Evolutionary conservation across 208 protist genomes (phyloP).

Genomic region (Baffinella frigidus): DNA sequence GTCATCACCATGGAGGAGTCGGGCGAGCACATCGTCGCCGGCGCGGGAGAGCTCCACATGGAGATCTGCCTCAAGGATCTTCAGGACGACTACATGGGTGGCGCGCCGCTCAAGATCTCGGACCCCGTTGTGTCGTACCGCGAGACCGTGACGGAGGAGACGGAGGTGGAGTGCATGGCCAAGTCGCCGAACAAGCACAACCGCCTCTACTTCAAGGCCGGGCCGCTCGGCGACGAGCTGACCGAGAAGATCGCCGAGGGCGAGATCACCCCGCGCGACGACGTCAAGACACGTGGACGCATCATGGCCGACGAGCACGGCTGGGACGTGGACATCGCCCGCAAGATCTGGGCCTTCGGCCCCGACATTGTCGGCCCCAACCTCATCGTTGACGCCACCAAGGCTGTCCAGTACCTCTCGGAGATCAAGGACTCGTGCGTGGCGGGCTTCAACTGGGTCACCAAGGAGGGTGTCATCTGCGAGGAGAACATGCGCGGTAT

Average conservation of each 20-base stretch:
- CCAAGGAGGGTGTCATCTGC: conserved; percentile 89
- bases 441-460: conserved; percentile 90
- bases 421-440: conserved; percentile 97
- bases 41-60: conserved; percentile 98
- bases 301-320: conserved; percentile 76
- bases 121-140: conserved; percentile 97
- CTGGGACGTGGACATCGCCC: conserved; percentile 79
- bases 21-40: conserved; percentile 98
- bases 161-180: conserved; percentile 77
- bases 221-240: conserved; percentile 87
- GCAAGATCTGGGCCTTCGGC: conserved; percentile 98
- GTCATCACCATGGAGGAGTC: conserved; percentile 90
- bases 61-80: conserved; percentile 99
- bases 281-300: conserved; percentile 85
- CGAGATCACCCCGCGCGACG: conserved; percentile 81
- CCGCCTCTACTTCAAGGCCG: conserved; percentile 90
- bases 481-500: conserved; percentile 95
- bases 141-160: conserved; percentile 91
- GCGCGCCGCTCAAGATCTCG: conserved; percentile 88
- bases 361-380: conserved; percentile 93
- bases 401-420: conserved; percentile 96
- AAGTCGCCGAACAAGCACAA: conserved; percentile 99
- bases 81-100: conserved; percentile 91
- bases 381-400: conserved; percentile 93
- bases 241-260: conserved; percentile 89